Evolutionary conservation across 2,329 filamentous ascomycete species (phyloP), one percentile per base, ranked within the genome.

Genomic region (Ceratocystis diversiconidia): DNA sequence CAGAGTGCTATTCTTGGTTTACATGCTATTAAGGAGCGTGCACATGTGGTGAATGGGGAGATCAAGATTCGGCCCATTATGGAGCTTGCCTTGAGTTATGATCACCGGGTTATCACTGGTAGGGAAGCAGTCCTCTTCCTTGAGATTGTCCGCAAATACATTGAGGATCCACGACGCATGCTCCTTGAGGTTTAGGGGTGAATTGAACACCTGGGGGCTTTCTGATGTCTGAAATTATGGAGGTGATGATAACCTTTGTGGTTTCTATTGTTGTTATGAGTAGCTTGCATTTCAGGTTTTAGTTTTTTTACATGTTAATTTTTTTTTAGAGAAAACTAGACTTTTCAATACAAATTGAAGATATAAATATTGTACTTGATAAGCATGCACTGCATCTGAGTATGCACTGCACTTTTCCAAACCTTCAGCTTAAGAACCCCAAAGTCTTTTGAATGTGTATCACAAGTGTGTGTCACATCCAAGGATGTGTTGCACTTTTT

Each of bases 11-110:
- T 96, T 8, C 83, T 96, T 67, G 92, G 92, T 70, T 85, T 96
- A 25, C 92, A 99, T 75, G 91, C 92, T 60, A 96, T 96, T 77
- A 99, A 99, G 80, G 91, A 99, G 65, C 89, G 88, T 72, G 86
- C 92, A 2, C 85, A 96, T 63, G 92, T 83, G 30, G 81, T 97
- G 68, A 91, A 97, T 73, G 94, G 94, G 73, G 95, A 96, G 80
- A 81, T 97, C 66, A 92, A 96, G 76, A 89, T 96, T 71, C 85
- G 94, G 70, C 94, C 94, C n/a, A 97, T 99, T 91, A 99, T 99
- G 94, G 97, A 96, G 76, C 84, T 99, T 69, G 94, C 94, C 52
- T 82, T 99, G 68, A 99, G 94, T 15, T 99, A 99, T 74, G 94
- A 99, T 75, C 94, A 99, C 79, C 89, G 94, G 74, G 84, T 99